Conservation (phyloP, 257 asterid genomes). For the Fraxinus excelsior region DNA sequence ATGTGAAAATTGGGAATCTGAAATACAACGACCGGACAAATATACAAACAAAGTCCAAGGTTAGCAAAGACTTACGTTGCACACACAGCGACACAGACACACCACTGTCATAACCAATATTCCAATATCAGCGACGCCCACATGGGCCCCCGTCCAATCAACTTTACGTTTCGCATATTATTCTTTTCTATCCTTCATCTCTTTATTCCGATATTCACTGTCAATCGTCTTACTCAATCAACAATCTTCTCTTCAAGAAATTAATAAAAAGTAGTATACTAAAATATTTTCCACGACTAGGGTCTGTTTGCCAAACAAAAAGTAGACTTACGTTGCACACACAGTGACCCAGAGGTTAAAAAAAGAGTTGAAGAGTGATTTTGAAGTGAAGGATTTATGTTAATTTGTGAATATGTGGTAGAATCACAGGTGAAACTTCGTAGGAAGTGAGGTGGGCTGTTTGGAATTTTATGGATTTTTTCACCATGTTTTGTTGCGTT, state of each 20-base stretch:
- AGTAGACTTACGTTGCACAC: no score
- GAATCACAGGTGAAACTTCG: slow-evolving; percentile 16
- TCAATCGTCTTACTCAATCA: slow-evolving; percentile 31
- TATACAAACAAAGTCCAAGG: slow-evolving; percentile 19
- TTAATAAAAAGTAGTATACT: background rate
- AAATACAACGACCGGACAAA: slow-evolving; percentile 24
- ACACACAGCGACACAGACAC: slow-evolving; percentile 29
- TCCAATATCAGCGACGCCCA: slow-evolving; percentile 24
- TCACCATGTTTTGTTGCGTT: slow-evolving; percentile 56
- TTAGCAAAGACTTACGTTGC: background rate
- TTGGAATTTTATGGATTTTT: slow-evolving; percentile 46
- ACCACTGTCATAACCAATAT: slow-evolving; percentile 23
- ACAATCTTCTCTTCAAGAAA: slow-evolving; percentile 10
- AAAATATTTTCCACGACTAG: slow-evolving; percentile 14
- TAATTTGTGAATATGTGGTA: slow-evolving; percentile 20
- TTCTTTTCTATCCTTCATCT: slow-evolving; percentile 5
- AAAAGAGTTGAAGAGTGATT: slow-evolving; percentile 4
- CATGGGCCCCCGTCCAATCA: slow-evolving; percentile 27
- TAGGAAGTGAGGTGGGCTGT: slow-evolving; percentile 25
- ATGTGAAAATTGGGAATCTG: background rate
- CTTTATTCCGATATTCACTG: slow-evolving; percentile 19
- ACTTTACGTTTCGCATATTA: slow-evolving; percentile 27
- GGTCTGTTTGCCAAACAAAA: slow-evolving; percentile 20
- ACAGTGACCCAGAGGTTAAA: background rate
- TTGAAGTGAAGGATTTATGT: slow-evolving; percentile 22